These are phyloP conservation scores for Colletotrichum aenigma DNA, from an alignment of 2,329 filamentous ascomycete species.

Conservation along the genomic window DNA sequence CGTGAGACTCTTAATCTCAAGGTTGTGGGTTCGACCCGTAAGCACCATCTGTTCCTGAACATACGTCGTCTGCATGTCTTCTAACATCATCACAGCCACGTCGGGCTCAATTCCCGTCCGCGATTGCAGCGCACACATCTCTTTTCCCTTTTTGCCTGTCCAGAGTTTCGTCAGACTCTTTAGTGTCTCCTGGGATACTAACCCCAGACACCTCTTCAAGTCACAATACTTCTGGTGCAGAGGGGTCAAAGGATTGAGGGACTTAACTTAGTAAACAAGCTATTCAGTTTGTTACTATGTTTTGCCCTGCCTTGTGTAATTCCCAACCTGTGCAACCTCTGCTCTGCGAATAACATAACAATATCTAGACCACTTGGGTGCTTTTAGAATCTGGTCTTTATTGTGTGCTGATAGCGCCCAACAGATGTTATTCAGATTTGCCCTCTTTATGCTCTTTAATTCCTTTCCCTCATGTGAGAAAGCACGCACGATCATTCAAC, in stretches of 20 bases:
- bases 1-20: constrained; percentile 73
- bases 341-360: not conserved
- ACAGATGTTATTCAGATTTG: not conserved
- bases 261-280: not conserved
- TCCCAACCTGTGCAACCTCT: not conserved
- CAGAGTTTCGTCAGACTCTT: not conserved
- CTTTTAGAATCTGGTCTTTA: not conserved
- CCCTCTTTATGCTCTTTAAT: not conserved
- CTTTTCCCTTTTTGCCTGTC: not conserved
- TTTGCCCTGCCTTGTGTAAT: not conserved
- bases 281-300: not conserved
- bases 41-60: not conserved
- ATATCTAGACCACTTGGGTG: not conserved
- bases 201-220: not conserved
- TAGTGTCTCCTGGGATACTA: not conserved
- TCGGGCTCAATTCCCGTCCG: constrained; percentile 16
- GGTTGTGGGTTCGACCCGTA: constrained; percentile 56
- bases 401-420: too few relatives aligned
- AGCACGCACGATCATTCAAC: not conserved
- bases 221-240: not conserved
- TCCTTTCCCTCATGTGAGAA: not conserved
- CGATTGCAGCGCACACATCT: not conserved
- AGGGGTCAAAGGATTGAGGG: not conserved
- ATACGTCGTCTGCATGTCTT: not conserved
- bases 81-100: constrained; percentile 1